phyloP scores from a whole-genome alignment of 108 stramenopile species.

The Mediolabrus comicus region DNA sequence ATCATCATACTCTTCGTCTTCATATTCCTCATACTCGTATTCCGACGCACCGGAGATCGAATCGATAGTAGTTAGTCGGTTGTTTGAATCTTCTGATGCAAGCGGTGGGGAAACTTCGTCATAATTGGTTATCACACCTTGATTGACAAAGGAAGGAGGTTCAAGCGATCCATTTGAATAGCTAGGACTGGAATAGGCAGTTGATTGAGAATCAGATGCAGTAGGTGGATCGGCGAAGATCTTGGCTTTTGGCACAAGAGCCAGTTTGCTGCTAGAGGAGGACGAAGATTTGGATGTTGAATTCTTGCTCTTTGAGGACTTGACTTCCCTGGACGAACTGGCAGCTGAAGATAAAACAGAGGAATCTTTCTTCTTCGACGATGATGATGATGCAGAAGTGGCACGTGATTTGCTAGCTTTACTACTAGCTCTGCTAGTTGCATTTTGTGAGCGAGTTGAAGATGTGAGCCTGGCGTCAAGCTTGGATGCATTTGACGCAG shows the following conservation, averaged over 20 bases:
- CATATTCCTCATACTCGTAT: no score
- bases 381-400: neutral
- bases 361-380: neutral
- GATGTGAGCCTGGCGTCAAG: neutral
- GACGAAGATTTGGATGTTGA: neutral
- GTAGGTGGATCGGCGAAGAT: neutral
- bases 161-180: no score
- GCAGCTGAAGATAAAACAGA: no score
- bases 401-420: neutral
- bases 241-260: neutral
- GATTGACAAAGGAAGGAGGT: no score
- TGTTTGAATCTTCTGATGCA: neutral
- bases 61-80: neutral
- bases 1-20: neutral
- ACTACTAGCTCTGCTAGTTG: neutral
- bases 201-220: neutral
- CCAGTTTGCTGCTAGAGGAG: neutral
- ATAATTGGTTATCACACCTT: no score
- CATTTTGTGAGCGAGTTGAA: neutral
- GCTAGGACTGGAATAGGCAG: neutral
- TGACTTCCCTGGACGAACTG: neutral
- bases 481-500: neutral
- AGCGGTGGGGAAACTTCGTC: no score
- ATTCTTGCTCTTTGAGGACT: neutral
- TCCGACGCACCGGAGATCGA: neutral